Base-by-base conservation (phyloP, 352 stramenopile genomes). In the Plasmopara muralis region DNA sequence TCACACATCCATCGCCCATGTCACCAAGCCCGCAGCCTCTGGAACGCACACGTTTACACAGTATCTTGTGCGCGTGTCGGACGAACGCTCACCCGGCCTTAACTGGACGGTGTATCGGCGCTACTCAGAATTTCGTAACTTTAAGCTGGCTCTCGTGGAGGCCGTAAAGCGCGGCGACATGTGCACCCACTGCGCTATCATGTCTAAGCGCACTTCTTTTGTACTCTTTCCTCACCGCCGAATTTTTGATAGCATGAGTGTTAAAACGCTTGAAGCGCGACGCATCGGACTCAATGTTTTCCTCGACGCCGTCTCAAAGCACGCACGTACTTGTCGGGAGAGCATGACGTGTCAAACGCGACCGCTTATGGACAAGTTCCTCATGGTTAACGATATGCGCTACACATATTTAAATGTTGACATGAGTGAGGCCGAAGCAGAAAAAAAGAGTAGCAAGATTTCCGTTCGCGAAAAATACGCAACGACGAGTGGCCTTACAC, bases 361-460 rank as follows among this genome's bases (percentile, higher is more conserved):
- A 0, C 60, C 62, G 46, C 64, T 94, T 38, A 88, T 94, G 71
- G 80, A 94, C 63, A 74, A 90, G 60, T 94, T 94, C 57, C 72
- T 94, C 42, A 87, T 91, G 74, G 78, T 91, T 14, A 86, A 86
- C 56, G 81, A 94, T 51, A 89, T 92, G 81, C 77, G 81, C 37
- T 94, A 91, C 77, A 92, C 81, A 57, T 92, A 88, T 53, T 62
- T 92, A 42, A 86, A 88, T 63, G 75, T 92, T 25, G 78, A 89
- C 53, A 87, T 89, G 77, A 81, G 69, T 50, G 77, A 87, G 38
- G 49, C 75, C 6, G 46, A 37, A 30, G 64, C 72, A 35, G 57
- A 62, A 28, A 74, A 85, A 14, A 64, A 60, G 43, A 57, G 53
- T 43, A 68, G 68, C 53, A 84, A 82, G 55, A 53, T 60, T 35